Evolutionary conservation across 2,329 filamentous ascomycete species (phyloP).

Genomic region (Gaeumannomyces tritici): DNA sequence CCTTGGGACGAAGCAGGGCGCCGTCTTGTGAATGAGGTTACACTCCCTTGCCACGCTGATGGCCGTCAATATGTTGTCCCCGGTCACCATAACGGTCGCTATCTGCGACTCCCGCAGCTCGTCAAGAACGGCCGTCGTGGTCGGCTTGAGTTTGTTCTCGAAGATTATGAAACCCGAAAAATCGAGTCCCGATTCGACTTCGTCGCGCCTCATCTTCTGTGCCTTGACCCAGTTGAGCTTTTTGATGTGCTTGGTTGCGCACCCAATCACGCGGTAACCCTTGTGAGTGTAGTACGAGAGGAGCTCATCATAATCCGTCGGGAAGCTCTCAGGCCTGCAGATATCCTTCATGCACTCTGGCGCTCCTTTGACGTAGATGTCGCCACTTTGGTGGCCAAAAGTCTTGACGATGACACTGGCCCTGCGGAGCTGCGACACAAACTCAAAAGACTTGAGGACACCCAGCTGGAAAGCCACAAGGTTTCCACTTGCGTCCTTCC

Average conservation of each 20-base stretch:
- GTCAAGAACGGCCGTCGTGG: constrained; percentile 68
- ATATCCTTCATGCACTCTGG: constrained; percentile 96
- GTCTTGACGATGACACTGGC: constrained; percentile 88
- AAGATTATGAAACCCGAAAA: constrained; percentile 98
- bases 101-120: constrained; percentile 80
- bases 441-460: constrained; percentile 87
- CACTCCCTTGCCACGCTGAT: constrained; percentile 93
- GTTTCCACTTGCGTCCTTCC: constrained; percentile 8
- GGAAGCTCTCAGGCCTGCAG: constrained; percentile 75
- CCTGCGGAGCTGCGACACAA: constrained; percentile 82
- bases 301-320: constrained; percentile 80
- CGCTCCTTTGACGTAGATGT: constrained; percentile 91
- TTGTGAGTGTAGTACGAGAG: constrained; percentile 88
- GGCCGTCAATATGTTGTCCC: constrained; percentile 94
- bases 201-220: constrained; percentile 81
- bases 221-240: constrained; percentile 90
- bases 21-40: constrained; percentile 65
- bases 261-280: constrained; percentile 93
- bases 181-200: constrained; percentile 74
- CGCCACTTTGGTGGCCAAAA: constrained; percentile 74
- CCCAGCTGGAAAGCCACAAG: constrained; percentile 68
- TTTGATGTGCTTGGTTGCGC: constrained; percentile 77
- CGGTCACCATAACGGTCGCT: constrained; percentile 89
- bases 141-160: constrained; percentile 94
- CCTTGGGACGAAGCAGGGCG: constrained; percentile 87